Evolutionary conservation across 805 yeast genomes (phyloP), one percentile per base, ranked within the genome.

Genomic region (Spathaspora sp.): DNA sequence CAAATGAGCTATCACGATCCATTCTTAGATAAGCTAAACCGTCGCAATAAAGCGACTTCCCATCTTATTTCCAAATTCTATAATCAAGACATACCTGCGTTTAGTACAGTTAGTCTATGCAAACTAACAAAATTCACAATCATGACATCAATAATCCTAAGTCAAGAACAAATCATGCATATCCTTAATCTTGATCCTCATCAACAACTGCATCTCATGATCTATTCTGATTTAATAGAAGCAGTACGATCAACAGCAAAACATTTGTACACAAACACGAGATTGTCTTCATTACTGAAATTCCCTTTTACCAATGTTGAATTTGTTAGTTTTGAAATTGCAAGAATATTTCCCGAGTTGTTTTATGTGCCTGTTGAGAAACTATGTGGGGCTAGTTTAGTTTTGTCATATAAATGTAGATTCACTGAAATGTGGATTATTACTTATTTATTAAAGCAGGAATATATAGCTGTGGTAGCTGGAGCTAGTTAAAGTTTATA

Each of bases 301-400:
- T 55, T 57, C 52, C 68, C 69, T 2, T 39, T 66, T 39, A 59
- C 68, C 0, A 61, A 63, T 48, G 44, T 65, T 16, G 55, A 60
- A n/a, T 52, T 57, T 5, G 53, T 60, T 1, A 57, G 63, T 48
- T 66, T 61, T 47, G 40, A 55, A 11, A 55, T 65, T 8, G 68
- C 68, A 3, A 53, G 52, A n/a, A 44, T 55, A 9, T 65, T 52
- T 46, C 57, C 56, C 17, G 52, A 58, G 2, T 42, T 65, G 5
- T 65, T 65, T 49, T 64, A 55, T 47, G 58, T 62, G 14, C 66
- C 67, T 6, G 57, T 53, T 8, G 20, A 26, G 31, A 31, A 20
- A 20, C 3, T 12, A 29, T 12, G 11, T 18, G 49, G 42, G 28
- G 23, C 20, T 16, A 12, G 16, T 12, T 2, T 12, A 2, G 46